Conservation (phyloP, 2,329 filamentous ascomycete species). For the Alternaria sp. region DNA sequence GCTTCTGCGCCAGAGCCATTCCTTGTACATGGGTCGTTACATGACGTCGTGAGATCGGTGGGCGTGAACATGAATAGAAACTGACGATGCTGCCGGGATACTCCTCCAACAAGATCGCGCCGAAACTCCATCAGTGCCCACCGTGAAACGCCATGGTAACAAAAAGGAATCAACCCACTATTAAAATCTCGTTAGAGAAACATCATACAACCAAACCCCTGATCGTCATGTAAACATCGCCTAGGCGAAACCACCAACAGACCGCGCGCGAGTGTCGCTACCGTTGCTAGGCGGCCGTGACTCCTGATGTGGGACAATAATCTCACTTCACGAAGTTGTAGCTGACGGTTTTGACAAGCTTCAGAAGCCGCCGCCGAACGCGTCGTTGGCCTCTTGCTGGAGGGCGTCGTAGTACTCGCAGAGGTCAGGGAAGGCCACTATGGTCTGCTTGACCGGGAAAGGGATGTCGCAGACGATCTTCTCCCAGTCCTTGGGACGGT, state of each 20-base stretch:
- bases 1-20: background rate
- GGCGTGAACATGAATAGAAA: background rate
- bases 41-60: slow-evolving; percentile 3
- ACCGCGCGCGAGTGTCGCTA: background rate
- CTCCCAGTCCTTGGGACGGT: slow-evolving; percentile 25
- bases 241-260: background rate
- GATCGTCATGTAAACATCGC: background rate
- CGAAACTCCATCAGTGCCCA: slow-evolving; percentile 6
- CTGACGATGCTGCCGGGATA: slow-evolving; percentile 1
- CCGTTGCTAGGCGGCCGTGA: background rate
- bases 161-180: background rate
- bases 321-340: background rate
- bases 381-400: slow-evolving; percentile 24
- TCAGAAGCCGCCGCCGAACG: slow-evolving; percentile 17
- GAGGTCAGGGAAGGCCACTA: slow-evolving; percentile 27
- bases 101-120: background rate
- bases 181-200: background rate
- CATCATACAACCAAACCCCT: background rate
- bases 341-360: background rate
- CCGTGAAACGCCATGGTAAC: background rate
- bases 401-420: slow-evolving; percentile 23
- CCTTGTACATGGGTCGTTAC: background rate
- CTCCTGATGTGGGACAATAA: background rate
- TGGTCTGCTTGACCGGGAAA: slow-evolving; percentile 19
- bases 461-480: slow-evolving; percentile 30